Percentiles rank a stretch among this genome's conserved stretches.
Conservation (phyloP, 2,329 filamentous ascomycete species). For the Alternaria arborescens region DNA sequence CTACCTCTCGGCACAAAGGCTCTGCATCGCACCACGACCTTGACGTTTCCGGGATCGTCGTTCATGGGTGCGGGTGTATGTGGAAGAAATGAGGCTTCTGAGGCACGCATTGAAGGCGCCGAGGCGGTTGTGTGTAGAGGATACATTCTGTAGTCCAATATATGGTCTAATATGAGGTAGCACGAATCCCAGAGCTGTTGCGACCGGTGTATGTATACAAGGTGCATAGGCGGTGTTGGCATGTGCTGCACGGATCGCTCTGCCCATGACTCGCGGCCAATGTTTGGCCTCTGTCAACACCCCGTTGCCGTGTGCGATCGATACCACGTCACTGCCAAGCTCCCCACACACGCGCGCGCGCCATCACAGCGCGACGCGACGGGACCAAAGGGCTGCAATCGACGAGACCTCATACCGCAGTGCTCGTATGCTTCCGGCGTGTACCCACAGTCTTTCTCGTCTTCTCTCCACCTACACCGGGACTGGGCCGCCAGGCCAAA, state of each 20-base stretch:
- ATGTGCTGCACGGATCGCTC: constrained; percentile 25
- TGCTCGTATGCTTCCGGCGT: not conserved
- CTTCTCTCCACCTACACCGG: not conserved
- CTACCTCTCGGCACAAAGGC: constrained; percentile 58
- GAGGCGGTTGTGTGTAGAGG: constrained; percentile 51
- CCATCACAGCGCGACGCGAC: constrained; percentile 29
- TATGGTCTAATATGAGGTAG: constrained; percentile 34
- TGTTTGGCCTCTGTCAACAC: constrained; percentile 41
- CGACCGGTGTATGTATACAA: constrained; percentile 41
- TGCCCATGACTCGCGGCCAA: constrained; percentile 28
- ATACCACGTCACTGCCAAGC: constrained; percentile 42
- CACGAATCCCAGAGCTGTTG: constrained; percentile 34
- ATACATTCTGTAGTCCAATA: constrained; percentile 43
- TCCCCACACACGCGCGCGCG: constrained; percentile 23
- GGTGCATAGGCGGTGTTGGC: constrained; percentile 39
- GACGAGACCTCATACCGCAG: not conserved
- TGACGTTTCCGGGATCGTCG: constrained; percentile 59
- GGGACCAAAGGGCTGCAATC: constrained; percentile 1
- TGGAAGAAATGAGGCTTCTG: constrained; percentile 44
- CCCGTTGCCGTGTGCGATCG: constrained; percentile 33
- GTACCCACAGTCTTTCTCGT: not conserved
- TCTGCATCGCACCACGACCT: constrained; percentile 60
- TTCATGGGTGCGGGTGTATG: constrained; percentile 42
- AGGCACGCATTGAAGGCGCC: constrained; percentile 55
- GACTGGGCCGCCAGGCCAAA: not conserved